These are phyloP conservation scores for Metroxylon sagu DNA, from an alignment of 176 grass and related monocot genomes.

Conservation along the genomic window DNA sequence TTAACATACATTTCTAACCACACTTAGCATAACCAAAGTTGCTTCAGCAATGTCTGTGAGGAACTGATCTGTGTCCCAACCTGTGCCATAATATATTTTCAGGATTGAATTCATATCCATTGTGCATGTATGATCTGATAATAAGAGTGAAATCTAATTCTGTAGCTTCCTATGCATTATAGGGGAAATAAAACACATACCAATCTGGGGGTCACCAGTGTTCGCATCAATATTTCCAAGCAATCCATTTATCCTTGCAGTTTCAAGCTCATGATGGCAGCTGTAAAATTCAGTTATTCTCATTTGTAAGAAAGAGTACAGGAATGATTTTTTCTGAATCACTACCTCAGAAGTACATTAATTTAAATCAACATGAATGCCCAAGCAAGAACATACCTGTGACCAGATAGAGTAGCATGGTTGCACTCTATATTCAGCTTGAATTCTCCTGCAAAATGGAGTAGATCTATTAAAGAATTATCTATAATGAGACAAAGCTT, in stretches of 20 bases:
- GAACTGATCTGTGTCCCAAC: conserved; percentile 99
- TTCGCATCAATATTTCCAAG: conserved; percentile 96
- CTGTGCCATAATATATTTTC: conserved; percentile 20
- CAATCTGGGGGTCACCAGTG: conserved; percentile 83
- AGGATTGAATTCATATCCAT: neutral
- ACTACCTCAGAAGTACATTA: neutral
- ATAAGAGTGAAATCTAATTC: too few relatives aligned
- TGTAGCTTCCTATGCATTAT: too few relatives aligned
- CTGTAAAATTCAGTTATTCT: conserved; percentile 29
- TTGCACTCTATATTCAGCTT: conserved; percentile 98
- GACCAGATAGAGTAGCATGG: conserved; percentile 91
- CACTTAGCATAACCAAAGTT: conserved; percentile 85
- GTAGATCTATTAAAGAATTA: neutral
- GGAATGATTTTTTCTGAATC: neutral
- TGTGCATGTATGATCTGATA: too few relatives aligned
- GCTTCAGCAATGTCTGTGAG: conserved; percentile 90
- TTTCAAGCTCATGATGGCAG: conserved; percentile 96
- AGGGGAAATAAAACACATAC: conserved; percentile 30
- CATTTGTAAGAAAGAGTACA: conserved; percentile 1
- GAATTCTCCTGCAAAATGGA: conserved; percentile 63
- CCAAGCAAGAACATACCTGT: conserved; percentile 39
- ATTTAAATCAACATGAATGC: neutral
- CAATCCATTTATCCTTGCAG: conserved; percentile 75
- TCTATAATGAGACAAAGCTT: neutral
- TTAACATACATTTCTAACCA: conserved; percentile 96